Evolutionary conservation across 495 filamentous ascomycete genomes (phyloP), one percentile per base, ranked within the genome.

Genomic region (Glonium stellatum): DNA sequence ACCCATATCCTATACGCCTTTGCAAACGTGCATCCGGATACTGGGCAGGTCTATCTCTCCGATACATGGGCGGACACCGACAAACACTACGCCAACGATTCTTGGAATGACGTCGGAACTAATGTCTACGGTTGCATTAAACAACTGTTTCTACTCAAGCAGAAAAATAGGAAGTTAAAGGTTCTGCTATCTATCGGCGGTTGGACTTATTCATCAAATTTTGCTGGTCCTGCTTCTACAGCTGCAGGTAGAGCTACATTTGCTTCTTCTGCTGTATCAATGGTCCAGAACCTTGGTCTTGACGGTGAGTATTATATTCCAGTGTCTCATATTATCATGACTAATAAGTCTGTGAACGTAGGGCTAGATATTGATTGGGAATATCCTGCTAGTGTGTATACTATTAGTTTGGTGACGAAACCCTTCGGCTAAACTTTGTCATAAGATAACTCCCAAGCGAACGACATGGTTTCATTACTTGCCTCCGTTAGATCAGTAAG

Each of bases 1-100:
- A 98, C 92, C 0, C 93, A 98, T 75, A 77, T 98, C 5, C 82
- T 97, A 9, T 98, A 96, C 66, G 82, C 92, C 25, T 96, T 96
- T 70, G 90, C 90, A 41, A 91, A 95, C 69, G 80, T 96, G 22
- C 81, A 80, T 0, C 78, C 84, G 0, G 88, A 93, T 8, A 79
- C 75, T 52, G 91, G 91, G 18, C 85, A 90, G 72, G 90, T 96
- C 75, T 86, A 84, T 68, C 74, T 95, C 36, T 89, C 89, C 0
- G 90, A 96, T 72, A 73, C 82, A 27, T 96, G 89, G 89, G 83
- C 88, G 48, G 90, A 96, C 60, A 71, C 77, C 4, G 79, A 96
- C 69, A 96, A 96, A 73, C 93, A 92, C 73, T 95, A 93, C 64
- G 75, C 87, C n/a, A 79, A 77, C 25, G 90, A 96, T 73, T 87